Evolutionary conservation across 495 filamentous ascomycete genomes (phyloP).

Genomic region (Cercophora scortea): DNA sequence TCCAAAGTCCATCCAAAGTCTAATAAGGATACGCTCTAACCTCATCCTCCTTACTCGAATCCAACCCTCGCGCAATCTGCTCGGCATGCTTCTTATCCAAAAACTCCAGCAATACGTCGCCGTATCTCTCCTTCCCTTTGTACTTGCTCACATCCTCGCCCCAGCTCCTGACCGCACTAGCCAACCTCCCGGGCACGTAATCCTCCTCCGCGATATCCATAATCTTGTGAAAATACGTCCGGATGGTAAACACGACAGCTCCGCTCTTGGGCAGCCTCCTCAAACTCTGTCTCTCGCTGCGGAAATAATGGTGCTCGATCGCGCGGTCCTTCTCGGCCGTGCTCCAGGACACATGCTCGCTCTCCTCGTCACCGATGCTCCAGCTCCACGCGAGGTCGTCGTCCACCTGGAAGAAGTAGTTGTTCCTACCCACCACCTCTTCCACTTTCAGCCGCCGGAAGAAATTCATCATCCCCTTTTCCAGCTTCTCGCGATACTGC

Average conservation of each 20-base stretch:
- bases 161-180: slow-evolving; percentile 74
- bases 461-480: slow-evolving; percentile 79
- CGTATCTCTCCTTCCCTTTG: slow-evolving; percentile 76
- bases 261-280: slow-evolving; percentile 65
- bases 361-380: slow-evolving; percentile 71
- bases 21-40: slow-evolving; percentile 27
- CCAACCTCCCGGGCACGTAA: slow-evolving; percentile 64
- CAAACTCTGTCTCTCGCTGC: slow-evolving; percentile 73
- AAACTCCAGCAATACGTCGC: slow-evolving; percentile 73
- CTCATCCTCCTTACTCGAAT: slow-evolving; percentile 53
- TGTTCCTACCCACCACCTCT: slow-evolving; percentile 51
- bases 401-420: slow-evolving; percentile 78
- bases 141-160: slow-evolving; percentile 76
- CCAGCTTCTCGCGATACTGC: slow-evolving; percentile 64
- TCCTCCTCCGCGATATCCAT: slow-evolving; percentile 57
- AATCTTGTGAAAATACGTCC: slow-evolving; percentile 71
- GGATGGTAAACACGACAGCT: slow-evolving; percentile 72
- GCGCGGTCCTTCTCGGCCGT: slow-evolving; percentile 71
- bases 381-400: slow-evolving; percentile 61
- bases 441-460: slow-evolving; percentile 59
- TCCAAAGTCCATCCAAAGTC: neutral
- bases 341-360: slow-evolving; percentile 55
- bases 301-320: slow-evolving; percentile 69
- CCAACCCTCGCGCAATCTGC: slow-evolving; percentile 60
- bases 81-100: slow-evolving; percentile 71